Conservation (phyloP, 495 filamentous ascomycete genomes). For the Viridothelium virens region DNA sequence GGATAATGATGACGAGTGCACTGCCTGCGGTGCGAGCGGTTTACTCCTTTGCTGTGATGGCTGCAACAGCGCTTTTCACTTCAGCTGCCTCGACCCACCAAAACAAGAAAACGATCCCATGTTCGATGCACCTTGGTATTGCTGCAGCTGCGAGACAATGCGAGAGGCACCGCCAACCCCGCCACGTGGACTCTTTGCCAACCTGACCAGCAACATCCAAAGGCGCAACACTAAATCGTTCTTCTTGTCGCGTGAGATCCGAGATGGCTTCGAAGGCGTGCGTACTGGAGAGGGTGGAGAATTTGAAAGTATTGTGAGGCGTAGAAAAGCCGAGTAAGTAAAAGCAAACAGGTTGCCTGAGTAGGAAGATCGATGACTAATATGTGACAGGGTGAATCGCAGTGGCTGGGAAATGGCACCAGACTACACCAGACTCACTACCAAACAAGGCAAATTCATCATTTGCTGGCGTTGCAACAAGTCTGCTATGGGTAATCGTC, state of each 20-base stretch:
- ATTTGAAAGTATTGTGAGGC: constrained; percentile 45
- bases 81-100: constrained; percentile 73
- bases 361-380: too few species aligned
- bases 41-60: constrained; percentile 86
- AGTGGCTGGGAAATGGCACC: constrained; percentile 53
- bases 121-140: constrained; percentile 72
- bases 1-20: constrained; percentile 84
- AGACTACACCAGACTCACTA: constrained; percentile 57
- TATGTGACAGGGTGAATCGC: constrained; percentile 42
- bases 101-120: constrained; percentile 54
- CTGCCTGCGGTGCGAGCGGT: constrained; percentile 72
- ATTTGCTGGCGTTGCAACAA: constrained; percentile 64
- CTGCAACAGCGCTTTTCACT: constrained; percentile 80
- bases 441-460: constrained; percentile 58
- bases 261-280: constrained; percentile 67
- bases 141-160: constrained; percentile 48
- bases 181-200: constrained; percentile 46
- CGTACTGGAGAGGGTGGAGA: constrained; percentile 65
- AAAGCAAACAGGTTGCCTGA: not conserved
- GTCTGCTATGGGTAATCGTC: constrained; percentile 45
- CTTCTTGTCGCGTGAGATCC: constrained; percentile 56
- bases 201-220: constrained; percentile 51
- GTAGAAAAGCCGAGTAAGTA: constrained; percentile 29
- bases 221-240: constrained; percentile 65
- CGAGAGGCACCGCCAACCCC: constrained; percentile 16